phyloP scores from a whole-genome alignment of 495 filamentous ascomycete species.

The Astrothelium subdiscretum region DNA sequence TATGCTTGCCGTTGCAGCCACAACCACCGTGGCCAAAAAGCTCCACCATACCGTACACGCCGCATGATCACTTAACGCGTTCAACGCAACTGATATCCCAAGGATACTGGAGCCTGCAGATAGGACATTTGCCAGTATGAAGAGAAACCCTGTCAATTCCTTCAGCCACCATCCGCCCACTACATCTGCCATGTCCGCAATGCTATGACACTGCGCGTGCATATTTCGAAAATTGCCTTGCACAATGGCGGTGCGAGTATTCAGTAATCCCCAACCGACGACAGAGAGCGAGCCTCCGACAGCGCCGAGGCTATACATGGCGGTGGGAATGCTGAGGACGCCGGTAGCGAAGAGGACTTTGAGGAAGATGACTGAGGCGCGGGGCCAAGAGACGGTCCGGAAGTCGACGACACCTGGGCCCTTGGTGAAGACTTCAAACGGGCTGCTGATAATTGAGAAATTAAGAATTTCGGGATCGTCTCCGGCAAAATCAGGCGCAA shows the following conservation, averaged over 20 bases:
- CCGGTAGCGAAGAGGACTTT: conserved; percentile 44
- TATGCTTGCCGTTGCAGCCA: conserved; percentile 6
- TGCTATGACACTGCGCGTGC: conserved; percentile 29
- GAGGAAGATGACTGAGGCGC: conserved; percentile 45
- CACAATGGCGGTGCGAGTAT: conserved; percentile 27
- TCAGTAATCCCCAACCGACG: conserved; percentile 33
- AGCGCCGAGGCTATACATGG: conserved; percentile 33
- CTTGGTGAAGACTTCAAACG: conserved; percentile 40
- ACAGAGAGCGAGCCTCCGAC: conserved; percentile 31
- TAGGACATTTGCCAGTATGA: conserved; percentile 38
- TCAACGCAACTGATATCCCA: conserved; percentile 39
- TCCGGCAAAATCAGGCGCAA: neutral
- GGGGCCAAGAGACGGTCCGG: conserved; percentile 46
- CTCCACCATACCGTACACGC: conserved; percentile 37
- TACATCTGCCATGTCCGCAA: conserved; percentile 30
- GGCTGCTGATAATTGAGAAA: neutral
- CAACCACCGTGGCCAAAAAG: conserved; percentile 20
- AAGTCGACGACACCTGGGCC: conserved; percentile 41
- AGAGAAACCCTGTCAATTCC: conserved; percentile 32
- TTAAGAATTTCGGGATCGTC: neutral
- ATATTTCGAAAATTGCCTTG: conserved; percentile 11
- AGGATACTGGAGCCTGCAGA: conserved; percentile 38
- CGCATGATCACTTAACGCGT: conserved; percentile 37
- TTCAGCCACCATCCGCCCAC: conserved; percentile 19
- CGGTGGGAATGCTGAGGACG: conserved; percentile 23